Evolutionary conservation across 2,329 filamentous ascomycete species (phyloP).

Genomic region (Pseudogymnoascus sp.): DNA sequence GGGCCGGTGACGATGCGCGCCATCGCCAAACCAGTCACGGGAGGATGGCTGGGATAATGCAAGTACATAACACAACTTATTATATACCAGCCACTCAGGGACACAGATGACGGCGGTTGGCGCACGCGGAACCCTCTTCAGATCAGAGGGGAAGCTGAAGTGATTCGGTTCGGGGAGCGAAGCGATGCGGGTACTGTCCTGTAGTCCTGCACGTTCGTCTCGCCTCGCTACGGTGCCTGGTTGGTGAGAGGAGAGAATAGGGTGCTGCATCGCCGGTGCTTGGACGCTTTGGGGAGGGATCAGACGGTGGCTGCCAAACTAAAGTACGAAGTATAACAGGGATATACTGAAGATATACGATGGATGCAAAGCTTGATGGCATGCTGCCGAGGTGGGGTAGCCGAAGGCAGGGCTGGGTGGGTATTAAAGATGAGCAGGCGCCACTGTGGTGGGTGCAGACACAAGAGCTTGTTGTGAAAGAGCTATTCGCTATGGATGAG

Average conservation of each 20-base stretch:
- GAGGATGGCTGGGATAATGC: background rate
- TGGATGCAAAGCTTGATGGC: background rate
- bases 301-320: background rate
- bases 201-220: background rate
- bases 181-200: background rate
- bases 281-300: background rate
- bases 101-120: background rate
- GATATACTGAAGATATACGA: conserved; percentile 2
- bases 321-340: background rate
- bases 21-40: background rate
- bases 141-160: conserved; percentile 4
- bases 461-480: conserved; percentile 1
- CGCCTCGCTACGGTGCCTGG: conserved; percentile 4
- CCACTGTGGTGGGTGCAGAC: conserved; percentile 7
- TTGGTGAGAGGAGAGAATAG: background rate
- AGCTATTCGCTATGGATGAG: conserved; percentile 9
- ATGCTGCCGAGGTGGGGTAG: conserved; percentile 6
- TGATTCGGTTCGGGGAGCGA: background rate
- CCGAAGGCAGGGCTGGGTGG: conserved; percentile 6
- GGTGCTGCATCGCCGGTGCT: background rate
- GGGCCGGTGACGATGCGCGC: background rate
- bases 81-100: background rate
- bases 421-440: conserved; percentile 10
- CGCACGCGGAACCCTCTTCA: background rate
- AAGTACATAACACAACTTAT: background rate